These are phyloP conservation scores for Saturnispora ahearnii DNA, from an alignment of 805 yeast genomes.

Conservation along the genomic window DNA sequence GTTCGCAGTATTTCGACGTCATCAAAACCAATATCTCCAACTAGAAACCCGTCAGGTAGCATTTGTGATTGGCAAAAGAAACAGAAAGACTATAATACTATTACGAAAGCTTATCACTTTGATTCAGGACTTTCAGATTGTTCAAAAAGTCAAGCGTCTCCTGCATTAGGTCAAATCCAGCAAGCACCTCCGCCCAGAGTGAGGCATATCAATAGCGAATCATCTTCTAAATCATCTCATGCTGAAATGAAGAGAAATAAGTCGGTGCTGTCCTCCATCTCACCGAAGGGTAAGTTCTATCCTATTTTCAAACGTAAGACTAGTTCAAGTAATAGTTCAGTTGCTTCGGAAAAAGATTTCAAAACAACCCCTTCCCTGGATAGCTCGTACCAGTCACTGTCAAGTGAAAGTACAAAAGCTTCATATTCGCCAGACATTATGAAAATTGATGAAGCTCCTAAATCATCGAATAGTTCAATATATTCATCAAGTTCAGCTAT, in stretches of 20 bases:
- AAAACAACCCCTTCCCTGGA: not conserved
- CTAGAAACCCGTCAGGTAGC: not conserved
- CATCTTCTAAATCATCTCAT: not conserved
- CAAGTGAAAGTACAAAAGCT: not conserved
- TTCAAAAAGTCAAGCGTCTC: not conserved
- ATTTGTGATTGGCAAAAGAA: not conserved
- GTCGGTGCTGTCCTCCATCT: not conserved
- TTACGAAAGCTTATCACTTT: slow-evolving; percentile 5
- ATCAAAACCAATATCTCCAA: not conserved
- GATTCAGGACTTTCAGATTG: slow-evolving; percentile 3
- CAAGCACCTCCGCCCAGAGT: not conserved
- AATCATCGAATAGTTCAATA: not conserved
- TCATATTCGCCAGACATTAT: not conserved
- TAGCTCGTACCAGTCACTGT: not conserved
- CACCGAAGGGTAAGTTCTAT: not conserved
- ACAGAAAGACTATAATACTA: slow-evolving; percentile 2
- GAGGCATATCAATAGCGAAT: not conserved
- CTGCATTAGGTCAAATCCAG: not conserved
- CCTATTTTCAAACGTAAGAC: slow-evolving; percentile 4
- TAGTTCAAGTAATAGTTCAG: not conserved
- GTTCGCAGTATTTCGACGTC: not conserved
- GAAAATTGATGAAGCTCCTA: not conserved
- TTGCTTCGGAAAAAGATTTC: not conserved
- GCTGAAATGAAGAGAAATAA: slow-evolving; percentile 1
- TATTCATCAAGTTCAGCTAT: not conserved